Conservation (phyloP, 148 eudicot species). For the Diospyros lotus region DNA sequence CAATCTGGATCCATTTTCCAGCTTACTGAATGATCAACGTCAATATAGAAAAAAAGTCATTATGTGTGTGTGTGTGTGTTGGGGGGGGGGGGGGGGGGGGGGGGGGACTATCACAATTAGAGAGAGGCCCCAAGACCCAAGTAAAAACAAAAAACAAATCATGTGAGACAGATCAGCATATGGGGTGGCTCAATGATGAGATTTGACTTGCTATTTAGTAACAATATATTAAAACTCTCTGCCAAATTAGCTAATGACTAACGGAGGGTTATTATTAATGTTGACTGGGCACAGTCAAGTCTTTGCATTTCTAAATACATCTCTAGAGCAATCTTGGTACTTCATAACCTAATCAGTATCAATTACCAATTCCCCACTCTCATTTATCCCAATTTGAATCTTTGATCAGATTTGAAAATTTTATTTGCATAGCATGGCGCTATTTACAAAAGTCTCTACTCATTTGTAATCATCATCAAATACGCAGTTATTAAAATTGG, state of each 20-base stretch:
- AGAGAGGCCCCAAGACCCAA: not conserved
- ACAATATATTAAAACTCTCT: not conserved
- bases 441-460: too few relatives aligned
- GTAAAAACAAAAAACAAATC: not conserved
- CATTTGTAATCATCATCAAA: too few relatives aligned
- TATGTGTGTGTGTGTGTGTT: too few relatives aligned
- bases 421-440: too few relatives aligned
- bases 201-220: not conserved
- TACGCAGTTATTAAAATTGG: too few relatives aligned
- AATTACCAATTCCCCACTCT: too few relatives aligned
- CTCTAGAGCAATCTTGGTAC: too few relatives aligned
- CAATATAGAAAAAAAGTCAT: conserved; percentile 4
- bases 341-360: too few relatives aligned
- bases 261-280: not conserved
- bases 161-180: conserved; percentile 18
- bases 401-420: too few relatives aligned
- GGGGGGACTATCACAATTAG: not conserved
- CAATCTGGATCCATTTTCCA: not conserved
- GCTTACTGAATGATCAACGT: conserved; percentile 2
- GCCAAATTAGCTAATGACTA: not conserved
- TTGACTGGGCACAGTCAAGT: not conserved
- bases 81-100: too few relatives aligned
- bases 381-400: too few relatives aligned
- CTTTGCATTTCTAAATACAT: not conserved
- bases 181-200: not conserved